These are phyloP conservation scores for Citrullus mucosospermus DNA, from an alignment of 306 rosid species.

Conservation along the genomic window DNA sequence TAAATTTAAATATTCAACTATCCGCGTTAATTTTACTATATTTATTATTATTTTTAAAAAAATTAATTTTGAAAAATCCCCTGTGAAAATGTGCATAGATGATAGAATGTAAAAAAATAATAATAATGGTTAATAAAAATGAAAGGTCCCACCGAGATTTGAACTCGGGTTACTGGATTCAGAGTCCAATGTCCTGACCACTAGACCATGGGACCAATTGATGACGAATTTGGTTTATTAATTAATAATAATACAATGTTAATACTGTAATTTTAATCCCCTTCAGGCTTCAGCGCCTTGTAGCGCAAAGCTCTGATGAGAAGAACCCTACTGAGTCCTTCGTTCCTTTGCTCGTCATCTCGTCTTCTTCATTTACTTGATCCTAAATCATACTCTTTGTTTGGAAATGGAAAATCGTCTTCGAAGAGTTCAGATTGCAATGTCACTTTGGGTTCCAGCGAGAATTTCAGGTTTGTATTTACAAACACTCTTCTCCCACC, in stretches of 20 bases:
- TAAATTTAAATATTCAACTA: no score
- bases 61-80: no score
- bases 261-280: neutral
- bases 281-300: neutral
- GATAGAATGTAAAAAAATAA: no score
- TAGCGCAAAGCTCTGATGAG: conserved; percentile 18
- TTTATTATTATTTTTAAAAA: no score
- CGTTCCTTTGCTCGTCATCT: neutral
- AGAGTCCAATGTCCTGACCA: conserved; percentile 43
- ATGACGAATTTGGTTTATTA: neutral
- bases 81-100: no score
- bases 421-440: conserved; percentile 11
- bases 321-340: conserved; percentile 19
- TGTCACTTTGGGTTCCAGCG: neutral
- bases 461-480: conserved; percentile 23
- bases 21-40: no score
- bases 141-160: conserved; percentile 20
- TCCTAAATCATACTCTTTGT: neutral
- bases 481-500: conserved; percentile 46
- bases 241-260: neutral
- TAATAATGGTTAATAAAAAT: neutral
- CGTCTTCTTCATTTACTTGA: conserved; percentile 3
- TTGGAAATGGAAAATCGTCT: conserved; percentile 16
- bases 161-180: conserved; percentile 39
- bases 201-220: conserved; percentile 10